Base-by-base conservation (phyloP, 2,329 filamentous ascomycete genomes). In the Mycosphaerella arachidis region DNA sequence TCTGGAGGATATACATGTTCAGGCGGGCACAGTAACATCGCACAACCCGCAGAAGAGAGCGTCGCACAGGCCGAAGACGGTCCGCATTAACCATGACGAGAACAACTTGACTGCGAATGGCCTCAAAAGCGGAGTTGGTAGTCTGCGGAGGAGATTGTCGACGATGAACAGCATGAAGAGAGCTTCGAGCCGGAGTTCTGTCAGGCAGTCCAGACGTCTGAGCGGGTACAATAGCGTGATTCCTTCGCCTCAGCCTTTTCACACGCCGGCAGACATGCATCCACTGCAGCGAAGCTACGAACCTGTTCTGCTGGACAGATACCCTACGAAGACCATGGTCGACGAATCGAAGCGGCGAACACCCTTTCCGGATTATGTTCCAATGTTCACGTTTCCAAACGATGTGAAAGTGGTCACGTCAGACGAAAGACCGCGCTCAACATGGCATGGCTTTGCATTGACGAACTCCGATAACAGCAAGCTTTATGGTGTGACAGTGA, bases 191-290 rank as follows among this genome's bases (percentile, higher is more conserved):
- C 88, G 90, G 76, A 83, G 84, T 64, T 90, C 88, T 27, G 82
- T 88, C 64, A 87, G 92, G 68, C 96, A 92, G 5, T 87, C 92
- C 40, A 94, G 87, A 77, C 86, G 94, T 68, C 79, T 97, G 66
- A 97, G 93, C 75, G 96, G 96, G 73, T 99, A 99, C 77, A 97
- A 97, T 74, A 97, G 94, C 1, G 94, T 99, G 55, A 97, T 99
- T 56, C 94, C 94, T 13, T 87, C 86, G 1, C 94, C 94, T 12
- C 91, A 97, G 74, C 93, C 93, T 9, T 85, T 97, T 64, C 91
- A 95, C 59, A 85, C 88, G 55, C 90, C 93, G 60, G 91, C 92
- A 18, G 86, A 95, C 65, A 97, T 97, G 91, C 94, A 99, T 75
- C 94, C 94, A 27, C 81, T 99, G 61, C 93, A 94, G 77, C 86